A percentile compares a stretch with the other conserved stretches of the same genome.
These are phyloP conservation scores for Petunia secreta DNA, from an alignment of 257 asterid species.

Conservation along the genomic window DNA sequence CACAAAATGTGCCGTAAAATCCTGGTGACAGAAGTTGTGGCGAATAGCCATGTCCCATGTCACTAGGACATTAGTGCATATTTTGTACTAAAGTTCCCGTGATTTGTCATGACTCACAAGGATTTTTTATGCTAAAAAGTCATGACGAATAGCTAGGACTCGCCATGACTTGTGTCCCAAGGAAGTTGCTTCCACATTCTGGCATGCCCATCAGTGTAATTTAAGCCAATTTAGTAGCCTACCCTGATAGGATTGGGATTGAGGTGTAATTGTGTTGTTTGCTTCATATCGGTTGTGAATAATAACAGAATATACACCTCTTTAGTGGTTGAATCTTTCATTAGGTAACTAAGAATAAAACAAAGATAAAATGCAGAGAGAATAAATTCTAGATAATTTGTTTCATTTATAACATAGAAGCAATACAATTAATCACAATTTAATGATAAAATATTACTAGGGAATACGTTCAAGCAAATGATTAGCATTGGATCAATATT, in stretches of 20 bases:
- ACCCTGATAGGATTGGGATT: neutral
- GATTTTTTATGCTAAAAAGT: too few relatives aligned
- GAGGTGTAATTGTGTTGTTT: neutral
- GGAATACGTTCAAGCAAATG: neutral
- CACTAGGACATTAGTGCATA: too few relatives aligned
- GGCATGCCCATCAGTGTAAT: neutral
- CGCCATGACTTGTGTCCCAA: too few relatives aligned
- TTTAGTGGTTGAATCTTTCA: neutral
- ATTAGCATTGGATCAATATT: constrained; percentile 6
- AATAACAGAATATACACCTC: neutral
- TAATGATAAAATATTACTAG: neutral
- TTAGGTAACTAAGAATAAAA: neutral
- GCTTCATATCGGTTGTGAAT: neutral
- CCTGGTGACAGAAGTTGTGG: too few relatives aligned
- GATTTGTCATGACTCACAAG: too few relatives aligned
- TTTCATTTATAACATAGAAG: neutral
- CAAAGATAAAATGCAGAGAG: neutral
- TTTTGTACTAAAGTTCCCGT: too few relatives aligned
- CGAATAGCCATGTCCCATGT: too few relatives aligned
- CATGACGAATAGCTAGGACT: too few relatives aligned
- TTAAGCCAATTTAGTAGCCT: neutral
- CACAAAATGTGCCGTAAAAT: too few relatives aligned
- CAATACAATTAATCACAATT: neutral
- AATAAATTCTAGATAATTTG: neutral
- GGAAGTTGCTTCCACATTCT: too few relatives aligned